Evolutionary conservation across 2,329 filamentous ascomycete genomes (phyloP).

Genomic region (Fusarium pseudocircinatum): DNA sequence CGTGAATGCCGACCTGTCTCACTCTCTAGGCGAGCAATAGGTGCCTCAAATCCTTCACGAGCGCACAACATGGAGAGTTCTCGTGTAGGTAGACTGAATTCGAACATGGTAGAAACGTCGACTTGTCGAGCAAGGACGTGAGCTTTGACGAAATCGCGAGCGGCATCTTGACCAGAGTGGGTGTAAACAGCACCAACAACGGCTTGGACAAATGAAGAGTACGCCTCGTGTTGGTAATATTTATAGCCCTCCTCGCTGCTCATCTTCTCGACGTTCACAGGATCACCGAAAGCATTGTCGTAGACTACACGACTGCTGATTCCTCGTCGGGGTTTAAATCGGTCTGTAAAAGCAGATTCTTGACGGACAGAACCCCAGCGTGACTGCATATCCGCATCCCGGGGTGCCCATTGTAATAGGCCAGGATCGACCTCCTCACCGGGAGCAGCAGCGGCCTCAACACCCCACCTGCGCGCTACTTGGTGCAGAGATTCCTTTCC

Average conservation of each 20-base stretch:
- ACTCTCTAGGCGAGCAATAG: constrained; percentile 85
- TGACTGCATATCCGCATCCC: constrained; percentile 56
- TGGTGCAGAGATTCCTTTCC: constrained; percentile 78
- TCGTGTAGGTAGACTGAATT: constrained; percentile 83
- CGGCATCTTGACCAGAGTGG: constrained; percentile 81
- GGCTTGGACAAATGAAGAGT: constrained; percentile 82
- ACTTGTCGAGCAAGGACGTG: constrained; percentile 86
- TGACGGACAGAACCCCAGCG: constrained; percentile 63
- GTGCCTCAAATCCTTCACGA: constrained; percentile 87
- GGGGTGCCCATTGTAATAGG: constrained; percentile 79
- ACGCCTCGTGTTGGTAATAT: constrained; percentile 78
- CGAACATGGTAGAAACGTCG: constrained; percentile 80
- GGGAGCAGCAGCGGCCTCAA: constrained; percentile 86
- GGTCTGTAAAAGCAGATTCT: constrained; percentile 56
- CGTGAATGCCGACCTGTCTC: constrained; percentile 89
- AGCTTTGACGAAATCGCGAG: constrained; percentile 82
- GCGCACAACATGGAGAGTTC: constrained; percentile 87
- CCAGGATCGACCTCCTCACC: constrained; percentile 93
- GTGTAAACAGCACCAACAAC: constrained; percentile 86
- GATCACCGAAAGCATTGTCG: constrained; percentile 86
- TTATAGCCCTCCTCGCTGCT: constrained; percentile 55
- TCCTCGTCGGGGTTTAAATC: constrained; percentile 67
- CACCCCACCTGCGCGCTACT: constrained; percentile 87
- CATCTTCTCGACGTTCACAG: constrained; percentile 38
- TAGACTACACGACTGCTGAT: constrained; percentile 81